phyloP scores from a whole-genome alignment of 257 asterid genomes.

The Hygrophila difformis region DNA sequence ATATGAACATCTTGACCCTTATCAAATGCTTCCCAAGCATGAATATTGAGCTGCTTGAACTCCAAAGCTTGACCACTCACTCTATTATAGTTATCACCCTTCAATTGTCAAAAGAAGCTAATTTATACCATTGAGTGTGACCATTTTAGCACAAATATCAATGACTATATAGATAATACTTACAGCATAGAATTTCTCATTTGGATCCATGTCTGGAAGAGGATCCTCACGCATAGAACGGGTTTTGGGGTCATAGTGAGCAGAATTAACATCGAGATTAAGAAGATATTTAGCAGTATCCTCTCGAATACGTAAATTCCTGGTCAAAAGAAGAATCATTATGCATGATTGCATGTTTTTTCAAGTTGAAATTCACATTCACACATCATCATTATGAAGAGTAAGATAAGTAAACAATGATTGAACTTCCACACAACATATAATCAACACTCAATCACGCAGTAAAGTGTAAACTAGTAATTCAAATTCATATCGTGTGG shows the following conservation, averaged over 20 bases:
- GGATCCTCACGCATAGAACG: constrained; percentile 99
- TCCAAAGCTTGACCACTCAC: constrained; percentile 95
- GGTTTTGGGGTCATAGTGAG: constrained; percentile 94
- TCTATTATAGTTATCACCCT: constrained; percentile 90
- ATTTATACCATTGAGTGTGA: too few species aligned
- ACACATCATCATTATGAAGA: too few species aligned
- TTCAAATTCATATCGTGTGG: too few species aligned
- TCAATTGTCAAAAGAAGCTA: not conserved
- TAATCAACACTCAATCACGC: too few species aligned
- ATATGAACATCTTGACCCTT: constrained; percentile 95
- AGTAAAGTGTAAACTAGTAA: too few species aligned
- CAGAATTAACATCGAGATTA: constrained; percentile 85
- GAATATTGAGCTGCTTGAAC: constrained; percentile 88
- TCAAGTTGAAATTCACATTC: too few species aligned
- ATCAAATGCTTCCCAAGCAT: constrained; percentile 97
- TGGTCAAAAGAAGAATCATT: constrained; percentile 21
- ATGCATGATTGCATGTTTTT: constrained; percentile 5
- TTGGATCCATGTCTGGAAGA: constrained; percentile 94
- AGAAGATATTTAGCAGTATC: constrained; percentile 98
- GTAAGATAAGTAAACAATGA: too few species aligned
- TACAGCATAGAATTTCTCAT: constrained; percentile 87
- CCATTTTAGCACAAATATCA: not conserved
- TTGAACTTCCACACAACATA: too few species aligned
- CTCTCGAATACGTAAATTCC: constrained; percentile 92
- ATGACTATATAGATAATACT: constrained; percentile 11